Conservation (phyloP, 2,329 filamentous ascomycete species). For the Sordariomycetes sp. region DNA sequence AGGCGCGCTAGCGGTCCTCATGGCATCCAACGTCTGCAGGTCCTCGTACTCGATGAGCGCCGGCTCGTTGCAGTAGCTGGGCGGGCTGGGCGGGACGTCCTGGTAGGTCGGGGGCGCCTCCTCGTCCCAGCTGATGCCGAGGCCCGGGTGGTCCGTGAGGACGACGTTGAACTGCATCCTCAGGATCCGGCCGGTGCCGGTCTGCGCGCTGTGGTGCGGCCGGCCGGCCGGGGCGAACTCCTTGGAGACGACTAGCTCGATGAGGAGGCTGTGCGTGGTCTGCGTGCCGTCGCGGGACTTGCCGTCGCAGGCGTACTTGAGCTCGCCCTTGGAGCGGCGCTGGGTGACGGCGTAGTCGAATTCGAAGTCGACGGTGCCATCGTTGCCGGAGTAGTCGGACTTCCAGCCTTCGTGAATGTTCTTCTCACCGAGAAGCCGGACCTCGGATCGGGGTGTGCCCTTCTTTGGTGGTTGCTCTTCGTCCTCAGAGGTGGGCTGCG, state of each 20-base stretch:
- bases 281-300: slow-evolving; percentile 66
- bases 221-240: slow-evolving; percentile 72
- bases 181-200: slow-evolving; percentile 81
- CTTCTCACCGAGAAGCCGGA: slow-evolving; percentile 68
- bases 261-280: slow-evolving; percentile 74
- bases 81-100: slow-evolving; percentile 82
- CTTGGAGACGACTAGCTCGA: slow-evolving; percentile 91
- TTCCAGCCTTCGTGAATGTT: slow-evolving; percentile 90
- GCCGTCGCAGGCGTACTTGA: slow-evolving; percentile 67
- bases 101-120: slow-evolving; percentile 91
- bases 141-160: slow-evolving; percentile 73
- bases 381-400: slow-evolving; percentile 44
- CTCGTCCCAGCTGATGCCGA: slow-evolving; percentile 95
- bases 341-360: slow-evolving; percentile 49
- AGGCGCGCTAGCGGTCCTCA: background rate
- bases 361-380: slow-evolving; percentile 58
- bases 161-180: slow-evolving; percentile 82
- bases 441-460: slow-evolving; percentile 64
- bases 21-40: slow-evolving; percentile 11
- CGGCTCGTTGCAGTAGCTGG: slow-evolving; percentile 45
- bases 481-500: background rate
- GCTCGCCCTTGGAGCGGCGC: slow-evolving; percentile 28
- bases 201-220: slow-evolving; percentile 64
- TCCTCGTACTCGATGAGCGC: slow-evolving; percentile 28
- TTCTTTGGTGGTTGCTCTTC: slow-evolving; percentile 32